Conservation (phyloP, 768 basidiomycete genomes). For the Suillus discolor region DNA sequence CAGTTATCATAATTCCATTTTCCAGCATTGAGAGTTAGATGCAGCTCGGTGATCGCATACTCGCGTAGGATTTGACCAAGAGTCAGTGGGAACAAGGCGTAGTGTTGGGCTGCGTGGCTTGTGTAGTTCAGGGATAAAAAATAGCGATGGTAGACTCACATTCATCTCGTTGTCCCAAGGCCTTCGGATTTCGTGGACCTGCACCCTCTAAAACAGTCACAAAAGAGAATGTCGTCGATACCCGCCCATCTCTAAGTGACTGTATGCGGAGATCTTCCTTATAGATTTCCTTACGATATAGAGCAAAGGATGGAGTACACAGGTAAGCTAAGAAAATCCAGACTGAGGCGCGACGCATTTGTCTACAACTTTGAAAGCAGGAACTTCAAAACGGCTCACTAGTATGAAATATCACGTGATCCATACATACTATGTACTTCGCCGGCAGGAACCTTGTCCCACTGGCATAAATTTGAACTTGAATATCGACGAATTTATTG, state of each 20-base stretch:
- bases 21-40: slow-evolving; percentile 88
- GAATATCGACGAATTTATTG: too few relatives aligned
- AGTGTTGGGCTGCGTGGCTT: slow-evolving; percentile 69
- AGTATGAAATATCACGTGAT: background rate
- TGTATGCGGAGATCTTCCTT: slow-evolving; percentile 54
- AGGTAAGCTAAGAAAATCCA: slow-evolving; percentile 1
- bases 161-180: slow-evolving; percentile 47
- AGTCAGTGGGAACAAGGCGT: slow-evolving; percentile 82
- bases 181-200: slow-evolving; percentile 57
- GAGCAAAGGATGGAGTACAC: background rate
- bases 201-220: slow-evolving; percentile 59
- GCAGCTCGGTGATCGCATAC: slow-evolving; percentile 85
- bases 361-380: background rate
- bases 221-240: slow-evolving; percentile 82
- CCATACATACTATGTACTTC: too few relatives aligned
- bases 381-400: background rate
- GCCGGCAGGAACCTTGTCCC: too few relatives aligned
- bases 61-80: slow-evolving; percentile 86
- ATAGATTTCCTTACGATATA: slow-evolving; percentile 35
- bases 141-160: slow-evolving; percentile 37
- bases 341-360: background rate
- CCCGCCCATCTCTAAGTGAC: slow-evolving; percentile 80
- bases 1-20: slow-evolving; percentile 88
- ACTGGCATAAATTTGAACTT: too few relatives aligned
- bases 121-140: slow-evolving; percentile 3